Conservation (phyloP, 2,329 filamentous ascomycete species). For the Lizonia empirigonia region DNA sequence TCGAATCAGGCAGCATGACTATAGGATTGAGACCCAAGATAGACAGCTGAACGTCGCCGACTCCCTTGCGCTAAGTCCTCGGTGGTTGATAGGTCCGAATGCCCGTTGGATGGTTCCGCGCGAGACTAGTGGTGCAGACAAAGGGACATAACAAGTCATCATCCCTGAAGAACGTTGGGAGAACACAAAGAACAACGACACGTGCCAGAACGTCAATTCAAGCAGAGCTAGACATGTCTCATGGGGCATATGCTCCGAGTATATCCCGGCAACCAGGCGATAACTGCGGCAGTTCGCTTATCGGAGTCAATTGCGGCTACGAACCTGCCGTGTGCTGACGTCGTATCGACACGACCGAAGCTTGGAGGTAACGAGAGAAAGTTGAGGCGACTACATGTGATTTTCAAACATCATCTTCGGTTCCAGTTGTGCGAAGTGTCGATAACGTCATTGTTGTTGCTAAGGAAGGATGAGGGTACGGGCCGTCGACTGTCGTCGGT, state of each 20-base stretch:
- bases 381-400: not conserved
- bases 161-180: conserved; percentile 1
- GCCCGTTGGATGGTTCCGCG: not conserved
- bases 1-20: not conserved
- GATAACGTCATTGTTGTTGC: not conserved
- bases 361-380: not conserved
- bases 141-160: not conserved
- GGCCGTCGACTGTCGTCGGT: conserved; percentile 3
- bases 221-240: not conserved
- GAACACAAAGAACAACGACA: conserved; percentile 2
- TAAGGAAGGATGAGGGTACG: not conserved
- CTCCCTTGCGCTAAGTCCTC: conserved; percentile 5
- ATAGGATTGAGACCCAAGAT: not conserved
- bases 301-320: not conserved
- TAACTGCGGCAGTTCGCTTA: not conserved
- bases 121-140: conserved; percentile 4
- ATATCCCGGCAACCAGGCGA: conserved; percentile 7
- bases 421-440: too few relatives aligned
- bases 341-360: conserved; percentile 5
- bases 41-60: conserved; percentile 6
- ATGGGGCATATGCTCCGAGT: not conserved
- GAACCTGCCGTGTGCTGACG: conserved; percentile 4
- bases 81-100: conserved; percentile 3
- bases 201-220: not conserved
- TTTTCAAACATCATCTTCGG: not conserved